phyloP scores from a whole-genome alignment of 257 asterid genomes.

The Misopates orontium region DNA sequence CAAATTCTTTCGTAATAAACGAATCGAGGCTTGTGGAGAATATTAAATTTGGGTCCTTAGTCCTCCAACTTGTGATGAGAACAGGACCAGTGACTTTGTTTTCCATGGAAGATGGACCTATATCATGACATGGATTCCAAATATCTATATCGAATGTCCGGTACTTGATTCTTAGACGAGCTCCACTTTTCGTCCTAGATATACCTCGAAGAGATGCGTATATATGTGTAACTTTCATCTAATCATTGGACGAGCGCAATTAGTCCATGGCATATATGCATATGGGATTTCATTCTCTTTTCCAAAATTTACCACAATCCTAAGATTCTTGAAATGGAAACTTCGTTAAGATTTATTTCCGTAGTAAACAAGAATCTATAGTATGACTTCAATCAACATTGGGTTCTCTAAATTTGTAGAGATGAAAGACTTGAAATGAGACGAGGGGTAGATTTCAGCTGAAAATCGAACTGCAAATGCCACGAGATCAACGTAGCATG shows the following conservation, averaged over 20 bases:
- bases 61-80: slow-evolving; percentile 25
- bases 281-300: neutral
- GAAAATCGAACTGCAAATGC: neutral
- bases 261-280: neutral
- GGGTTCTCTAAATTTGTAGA: neutral
- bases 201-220: slow-evolving; percentile 26
- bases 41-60: slow-evolving; percentile 30
- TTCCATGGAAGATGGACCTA: neutral
- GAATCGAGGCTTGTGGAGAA: neutral
- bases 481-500: too few relatives aligned
- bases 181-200: slow-evolving; percentile 20
- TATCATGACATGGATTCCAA: neutral
- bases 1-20: neutral
- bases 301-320: neutral
- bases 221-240: slow-evolving; percentile 34
- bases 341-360: neutral
- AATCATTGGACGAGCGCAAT: slow-evolving; percentile 29
- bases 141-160: slow-evolving; percentile 1
- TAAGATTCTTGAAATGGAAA: neutral
- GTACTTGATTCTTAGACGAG: neutral
- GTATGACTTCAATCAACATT: neutral
- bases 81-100: slow-evolving; percentile 30
- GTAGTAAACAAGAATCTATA: neutral
- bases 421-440: neutral
- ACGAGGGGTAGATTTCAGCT: neutral